Percentiles rank a stretch among this genome's conserved stretches.
Evolutionary conservation across 75 land plant genomes (phyloP).

Genomic region (Pinus taeda): DNA sequence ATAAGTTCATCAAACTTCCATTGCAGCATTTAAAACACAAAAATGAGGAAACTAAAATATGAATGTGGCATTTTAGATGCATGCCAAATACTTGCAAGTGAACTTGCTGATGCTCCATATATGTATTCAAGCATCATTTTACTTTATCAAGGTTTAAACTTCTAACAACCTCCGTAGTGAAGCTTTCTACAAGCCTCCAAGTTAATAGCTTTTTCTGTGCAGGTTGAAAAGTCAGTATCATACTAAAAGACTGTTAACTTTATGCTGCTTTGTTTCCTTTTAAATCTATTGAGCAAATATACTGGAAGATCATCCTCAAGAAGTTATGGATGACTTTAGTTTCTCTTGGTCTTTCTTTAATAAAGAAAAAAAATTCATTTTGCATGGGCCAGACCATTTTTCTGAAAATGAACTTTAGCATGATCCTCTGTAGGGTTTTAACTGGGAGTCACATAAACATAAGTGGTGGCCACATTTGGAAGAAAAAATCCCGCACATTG

Average conservation of each 20-base stretch:
- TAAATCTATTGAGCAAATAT: neutral
- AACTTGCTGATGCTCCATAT: neutral
- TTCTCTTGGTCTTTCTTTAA: neutral
- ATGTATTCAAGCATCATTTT: neutral
- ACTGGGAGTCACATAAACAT: conserved; percentile 86
- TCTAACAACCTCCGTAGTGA: neutral
- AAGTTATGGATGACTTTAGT: neutral
- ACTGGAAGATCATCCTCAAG: neutral
- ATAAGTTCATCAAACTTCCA: neutral
- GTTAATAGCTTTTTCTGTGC: neutral
- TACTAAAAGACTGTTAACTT: neutral
- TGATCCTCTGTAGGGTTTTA: conserved; percentile 60
- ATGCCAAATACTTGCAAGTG: neutral
- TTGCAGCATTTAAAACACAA: neutral
- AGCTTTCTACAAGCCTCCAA: neutral
- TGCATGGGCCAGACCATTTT: neutral
- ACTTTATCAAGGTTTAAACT: neutral
- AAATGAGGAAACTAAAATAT: neutral
- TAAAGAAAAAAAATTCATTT: neutral
- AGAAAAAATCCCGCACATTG: conserved; percentile 52
- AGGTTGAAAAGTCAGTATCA: neutral
- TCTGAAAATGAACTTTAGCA: neutral
- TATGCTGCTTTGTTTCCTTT: neutral
- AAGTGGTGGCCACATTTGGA: conserved; percentile 77
- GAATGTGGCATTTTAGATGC: neutral